A percentile compares a stretch with the other conserved stretches of the same genome.
phyloP scores from a whole-genome alignment of 148 eudicot species.

The Cornus controversa region DNA sequence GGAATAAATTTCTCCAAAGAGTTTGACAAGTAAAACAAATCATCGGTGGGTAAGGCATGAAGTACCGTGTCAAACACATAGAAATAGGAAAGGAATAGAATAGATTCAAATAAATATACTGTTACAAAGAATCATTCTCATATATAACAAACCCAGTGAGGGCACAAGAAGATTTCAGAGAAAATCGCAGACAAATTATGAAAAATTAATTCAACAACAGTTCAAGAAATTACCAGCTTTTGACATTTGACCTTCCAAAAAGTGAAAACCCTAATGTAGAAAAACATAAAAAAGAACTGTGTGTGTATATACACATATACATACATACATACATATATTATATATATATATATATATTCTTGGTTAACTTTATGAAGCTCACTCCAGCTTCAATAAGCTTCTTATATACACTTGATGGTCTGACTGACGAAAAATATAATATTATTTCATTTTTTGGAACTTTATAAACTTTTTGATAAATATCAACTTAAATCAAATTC shows the following conservation, averaged over 20 bases:
- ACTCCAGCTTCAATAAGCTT: not conserved
- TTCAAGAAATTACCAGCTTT: conserved; percentile 9
- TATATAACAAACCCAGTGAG: not conserved
- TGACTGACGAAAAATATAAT: no score
- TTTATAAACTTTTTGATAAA: no score
- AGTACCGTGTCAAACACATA: conserved; percentile 3
- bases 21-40: not conserved
- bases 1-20: not conserved
- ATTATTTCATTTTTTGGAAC: no score
- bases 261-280: conserved; percentile 6
- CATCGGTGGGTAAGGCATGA: not conserved
- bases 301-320: no score
- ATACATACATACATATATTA: no score
- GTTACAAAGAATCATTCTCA: conserved; percentile 2
- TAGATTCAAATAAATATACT: conserved; percentile 13
- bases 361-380: not conserved
- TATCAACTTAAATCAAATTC: no score
- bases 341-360: no score
- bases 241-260: conserved; percentile 9
- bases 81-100: conserved; percentile 14
- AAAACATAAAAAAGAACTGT: not conserved
- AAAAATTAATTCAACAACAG: conserved; percentile 6
- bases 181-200: not conserved
- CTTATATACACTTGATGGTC: no score
- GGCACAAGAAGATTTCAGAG: not conserved